Evolutionary conservation across 257 asterid species (phyloP), one percentile per base, ranked within the genome.

Genomic region (Cordia subcordata): DNA sequence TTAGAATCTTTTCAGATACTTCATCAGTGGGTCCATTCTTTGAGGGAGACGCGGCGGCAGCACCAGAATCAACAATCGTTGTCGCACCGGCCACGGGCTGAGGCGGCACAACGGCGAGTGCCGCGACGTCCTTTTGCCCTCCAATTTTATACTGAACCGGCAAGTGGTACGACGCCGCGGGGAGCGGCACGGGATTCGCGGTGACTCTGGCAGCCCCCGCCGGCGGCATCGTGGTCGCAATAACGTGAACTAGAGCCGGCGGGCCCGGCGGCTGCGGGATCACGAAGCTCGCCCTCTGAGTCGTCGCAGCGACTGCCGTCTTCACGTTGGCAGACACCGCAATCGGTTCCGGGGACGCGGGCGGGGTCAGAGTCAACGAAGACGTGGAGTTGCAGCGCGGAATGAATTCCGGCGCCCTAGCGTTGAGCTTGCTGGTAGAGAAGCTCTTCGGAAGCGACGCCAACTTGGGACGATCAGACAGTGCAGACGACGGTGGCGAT

Each of bases 211-310:
- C 35, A 42, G 47, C 15, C 15, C 4, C 47, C 12, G 47, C 15
- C 3, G 57, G 57, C 35, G 22, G 1, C 0, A 21, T n/a, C 12
- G 57, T 53, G 3, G 57, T 53, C 35, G 57, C 16, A 11, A 1
- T 21, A 6, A 53, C 57, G 10, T 53, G 57, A 4, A 53, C 27
- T 1, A 53, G 39, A 0, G 57, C 21, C 10, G 57, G 57, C 11
- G 57, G 57, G 0, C 57, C 57, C 8, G 38, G 38, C 10, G 57
- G 38, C 11, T 53, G 57, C 18, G 57, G 57, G 17, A 53, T 53
- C 17, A 53, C 35, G 10, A 22, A 53, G 33, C 57, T 53, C 35
- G 57, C 9, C 57, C 21, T 53, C 18, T 16, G 14, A 2, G 57
- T 53, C 17, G 12, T n/a, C 13, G 13, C 21, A 9, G 57, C 57